phyloP scores from a whole-genome alignment of 2,329 filamentous ascomycete species.

The Ascochyta fabae region DNA sequence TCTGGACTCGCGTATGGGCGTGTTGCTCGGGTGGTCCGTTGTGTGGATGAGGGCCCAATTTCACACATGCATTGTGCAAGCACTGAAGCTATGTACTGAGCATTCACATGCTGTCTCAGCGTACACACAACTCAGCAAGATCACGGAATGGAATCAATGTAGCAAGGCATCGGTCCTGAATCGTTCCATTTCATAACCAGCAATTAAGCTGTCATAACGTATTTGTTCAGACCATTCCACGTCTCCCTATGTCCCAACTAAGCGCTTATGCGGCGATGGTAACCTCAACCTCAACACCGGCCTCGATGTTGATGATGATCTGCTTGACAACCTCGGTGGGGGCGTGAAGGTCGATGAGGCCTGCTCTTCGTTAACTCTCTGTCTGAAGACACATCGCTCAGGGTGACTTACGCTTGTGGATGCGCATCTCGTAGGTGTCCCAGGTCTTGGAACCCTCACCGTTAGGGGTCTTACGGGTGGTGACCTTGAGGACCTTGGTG shows the following conservation, averaged over 20 bases:
- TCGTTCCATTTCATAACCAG: slow-evolving; percentile 34
- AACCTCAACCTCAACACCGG: slow-evolving; percentile 91
- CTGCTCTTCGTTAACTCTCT: slow-evolving; percentile 16
- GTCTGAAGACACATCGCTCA: not conserved
- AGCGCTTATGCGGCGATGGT: slow-evolving; percentile 78
- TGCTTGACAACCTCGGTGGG: slow-evolving; percentile 98
- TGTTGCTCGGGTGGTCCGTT: no score
- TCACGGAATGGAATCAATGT: not conserved
- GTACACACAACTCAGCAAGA: not conserved
- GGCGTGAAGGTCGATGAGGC: slow-evolving; percentile 93
- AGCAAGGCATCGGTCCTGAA: slow-evolving; percentile 20
- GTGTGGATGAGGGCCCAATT: no score
- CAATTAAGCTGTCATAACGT: slow-evolving; percentile 35
- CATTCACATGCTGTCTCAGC: not conserved
- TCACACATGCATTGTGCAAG: no score
- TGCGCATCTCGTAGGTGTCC: slow-evolving; percentile 99
- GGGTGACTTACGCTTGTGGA: slow-evolving; percentile 77
- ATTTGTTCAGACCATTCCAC: slow-evolving; percentile 24
- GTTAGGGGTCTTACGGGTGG: slow-evolving; percentile 98
- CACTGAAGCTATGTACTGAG: not conserved
- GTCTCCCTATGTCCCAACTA: slow-evolving; percentile 23
- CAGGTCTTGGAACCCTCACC: slow-evolving; percentile 99
- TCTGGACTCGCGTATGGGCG: not conserved
- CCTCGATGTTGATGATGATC: slow-evolving; percentile 96
- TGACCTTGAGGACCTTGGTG: slow-evolving; percentile 96